Conservation (phyloP, 495 filamentous ascomycete genomes). For the Penicillium manginii region DNA sequence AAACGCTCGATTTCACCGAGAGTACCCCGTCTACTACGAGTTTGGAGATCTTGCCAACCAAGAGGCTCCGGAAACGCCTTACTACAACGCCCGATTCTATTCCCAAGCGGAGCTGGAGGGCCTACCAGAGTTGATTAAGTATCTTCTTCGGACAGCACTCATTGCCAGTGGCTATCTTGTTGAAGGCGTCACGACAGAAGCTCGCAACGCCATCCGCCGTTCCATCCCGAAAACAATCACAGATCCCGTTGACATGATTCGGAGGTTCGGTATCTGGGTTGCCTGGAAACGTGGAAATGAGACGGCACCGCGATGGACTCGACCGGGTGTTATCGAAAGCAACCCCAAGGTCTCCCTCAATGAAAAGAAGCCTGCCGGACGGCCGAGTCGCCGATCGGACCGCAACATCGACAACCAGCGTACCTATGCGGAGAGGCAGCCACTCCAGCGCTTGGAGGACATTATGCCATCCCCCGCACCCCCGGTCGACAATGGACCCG, state of each 20-base stretch:
- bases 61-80: slow-evolving; percentile 45
- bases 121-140: slow-evolving; percentile 63
- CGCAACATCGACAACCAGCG: slow-evolving; percentile 48
- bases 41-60: slow-evolving; percentile 58
- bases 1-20: slow-evolving; percentile 54
- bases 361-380: slow-evolving; percentile 48
- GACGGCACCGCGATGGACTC: slow-evolving; percentile 67
- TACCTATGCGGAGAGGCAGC: slow-evolving; percentile 51
- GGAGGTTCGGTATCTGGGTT: slow-evolving; percentile 70
- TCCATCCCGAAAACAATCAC: slow-evolving; percentile 67
- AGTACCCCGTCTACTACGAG: slow-evolving; percentile 61
- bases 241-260: slow-evolving; percentile 63
- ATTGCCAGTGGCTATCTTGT: slow-evolving; percentile 65
- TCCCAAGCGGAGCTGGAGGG: slow-evolving; percentile 72
- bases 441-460: slow-evolving; percentile 44
- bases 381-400: slow-evolving; percentile 51
- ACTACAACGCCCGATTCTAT: slow-evolving; percentile 67
- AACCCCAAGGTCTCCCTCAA: slow-evolving; percentile 46
- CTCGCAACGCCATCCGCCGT: slow-evolving; percentile 60
- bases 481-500: slow-evolving; percentile 13
- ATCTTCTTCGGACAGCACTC: slow-evolving; percentile 69
- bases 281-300: slow-evolving; percentile 78
- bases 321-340: slow-evolving; percentile 50
- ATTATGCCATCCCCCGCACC: slow-evolving; percentile 19
- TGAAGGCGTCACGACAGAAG: slow-evolving; percentile 60